A percentile compares a stretch with the other conserved stretches of the same genome.
Conservation (phyloP, 2,329 filamentous ascomycete genomes). For the Aspergillus sp. region DNA sequence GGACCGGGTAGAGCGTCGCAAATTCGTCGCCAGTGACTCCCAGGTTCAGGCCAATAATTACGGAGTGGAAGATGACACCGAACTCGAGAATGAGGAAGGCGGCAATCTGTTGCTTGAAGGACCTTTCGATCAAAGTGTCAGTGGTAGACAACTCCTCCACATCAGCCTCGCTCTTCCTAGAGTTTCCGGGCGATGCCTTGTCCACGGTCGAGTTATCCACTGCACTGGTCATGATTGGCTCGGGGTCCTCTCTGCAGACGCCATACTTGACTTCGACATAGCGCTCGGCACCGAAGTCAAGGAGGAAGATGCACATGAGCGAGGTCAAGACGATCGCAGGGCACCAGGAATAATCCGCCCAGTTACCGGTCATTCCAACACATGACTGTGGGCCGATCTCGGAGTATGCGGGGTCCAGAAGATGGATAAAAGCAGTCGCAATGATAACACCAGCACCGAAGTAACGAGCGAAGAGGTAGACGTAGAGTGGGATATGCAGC, state of each 20-base stretch:
- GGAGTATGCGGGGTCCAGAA: constrained; percentile 18
- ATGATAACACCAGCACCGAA: constrained; percentile 18
- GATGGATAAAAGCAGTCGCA: constrained; percentile 19
- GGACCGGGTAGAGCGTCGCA: constrained; percentile 59
- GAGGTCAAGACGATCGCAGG: constrained; percentile 17
- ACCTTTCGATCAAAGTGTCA: constrained; percentile 24
- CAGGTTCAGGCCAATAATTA: constrained; percentile 65
- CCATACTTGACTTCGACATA: constrained; percentile 19
- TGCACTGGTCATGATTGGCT: constrained; percentile 12
- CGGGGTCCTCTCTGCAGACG: constrained; percentile 14
- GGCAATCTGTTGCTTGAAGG: constrained; percentile 42
- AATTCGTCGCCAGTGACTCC: constrained; percentile 62
- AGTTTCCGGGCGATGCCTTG: background rate
- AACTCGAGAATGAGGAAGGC: constrained; percentile 56
- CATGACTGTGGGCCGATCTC: constrained; percentile 17
- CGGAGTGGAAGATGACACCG: constrained; percentile 65
- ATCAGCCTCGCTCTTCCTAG: constrained; percentile 2
- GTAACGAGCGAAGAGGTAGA: constrained; percentile 19
- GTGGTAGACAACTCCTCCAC: constrained; percentile 6
- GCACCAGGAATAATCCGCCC: constrained; percentile 18
- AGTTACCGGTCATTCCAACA: constrained; percentile 17
- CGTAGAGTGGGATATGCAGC: constrained; percentile 11
- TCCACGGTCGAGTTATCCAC: constrained; percentile 1
- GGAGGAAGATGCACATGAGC: constrained; percentile 15
- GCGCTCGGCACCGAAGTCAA: constrained; percentile 17